phyloP scores from a whole-genome alignment of 768 basidiomycete species.

The Baorangia bicolor region DNA sequence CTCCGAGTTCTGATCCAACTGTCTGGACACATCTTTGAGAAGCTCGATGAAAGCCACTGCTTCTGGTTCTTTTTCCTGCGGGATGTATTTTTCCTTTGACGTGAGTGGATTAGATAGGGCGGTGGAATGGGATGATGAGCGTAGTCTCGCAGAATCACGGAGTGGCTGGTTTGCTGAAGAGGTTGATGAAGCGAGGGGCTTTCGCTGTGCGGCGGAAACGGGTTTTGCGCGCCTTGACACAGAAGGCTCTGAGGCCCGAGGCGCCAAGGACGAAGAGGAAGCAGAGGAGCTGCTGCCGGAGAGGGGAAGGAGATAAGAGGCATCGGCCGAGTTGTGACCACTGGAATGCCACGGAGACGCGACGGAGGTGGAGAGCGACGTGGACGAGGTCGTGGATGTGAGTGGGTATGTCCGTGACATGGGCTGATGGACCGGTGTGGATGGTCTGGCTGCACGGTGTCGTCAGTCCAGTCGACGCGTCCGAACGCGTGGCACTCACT shows the following conservation, averaged over 20 bases:
- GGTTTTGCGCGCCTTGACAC: conserved; percentile 9
- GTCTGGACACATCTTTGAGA: conserved; percentile 21
- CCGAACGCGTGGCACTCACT: conserved; percentile 13
- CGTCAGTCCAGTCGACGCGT: not conserved
- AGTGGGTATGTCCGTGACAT: conserved; percentile 17
- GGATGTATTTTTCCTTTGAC: conserved; percentile 1
- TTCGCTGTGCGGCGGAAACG: conserved; percentile 6
- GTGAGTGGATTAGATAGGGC: not conserved
- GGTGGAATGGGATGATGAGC: conserved; percentile 21
- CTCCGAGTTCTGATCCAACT: conserved; percentile 26
- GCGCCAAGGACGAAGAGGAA: conserved; percentile 2
- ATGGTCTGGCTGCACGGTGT: conserved; percentile 15
- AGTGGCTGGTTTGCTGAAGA: conserved; percentile 15
- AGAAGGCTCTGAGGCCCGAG: conserved; percentile 1
- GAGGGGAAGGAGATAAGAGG: conserved; percentile 4
- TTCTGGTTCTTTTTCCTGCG: conserved; percentile 23
- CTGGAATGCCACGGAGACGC: conserved; percentile 11
- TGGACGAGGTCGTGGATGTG: conserved; percentile 5
- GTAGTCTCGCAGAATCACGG: conserved; percentile 8
- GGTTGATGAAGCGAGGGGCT: conserved; percentile 21
- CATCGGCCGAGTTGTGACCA: conserved; percentile 1
- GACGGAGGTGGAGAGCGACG: not conserved
- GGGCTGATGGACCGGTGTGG: conserved; percentile 11
- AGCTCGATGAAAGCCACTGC: conserved; percentile 23
- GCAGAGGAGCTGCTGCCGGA: conserved; percentile 1